phyloP scores from a whole-genome alignment of 1,139 yeast genomes.

The Pichia terricola region DNA sequence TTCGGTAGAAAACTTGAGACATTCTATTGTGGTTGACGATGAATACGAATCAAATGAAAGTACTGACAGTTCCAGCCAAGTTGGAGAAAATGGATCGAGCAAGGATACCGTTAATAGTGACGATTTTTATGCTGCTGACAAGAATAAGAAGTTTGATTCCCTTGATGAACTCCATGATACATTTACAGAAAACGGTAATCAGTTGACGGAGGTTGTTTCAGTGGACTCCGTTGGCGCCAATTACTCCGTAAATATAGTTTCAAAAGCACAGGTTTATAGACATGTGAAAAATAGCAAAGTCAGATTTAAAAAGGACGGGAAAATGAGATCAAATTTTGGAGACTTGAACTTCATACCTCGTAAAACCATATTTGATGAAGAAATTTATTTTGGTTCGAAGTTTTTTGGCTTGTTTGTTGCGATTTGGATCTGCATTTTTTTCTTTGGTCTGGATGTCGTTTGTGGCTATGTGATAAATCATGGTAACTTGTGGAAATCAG shows the following conservation, averaged over 20 bases:
- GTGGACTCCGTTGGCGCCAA: background rate
- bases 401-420: constrained; percentile 61
- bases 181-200: too few relatives aligned
- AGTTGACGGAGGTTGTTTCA: background rate
- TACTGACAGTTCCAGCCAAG: background rate
- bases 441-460: constrained; percentile 39
- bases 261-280: background rate
- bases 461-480: constrained; percentile 31
- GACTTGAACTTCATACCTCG: constrained; percentile 33
- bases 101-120: too few relatives aligned
- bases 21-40: constrained; percentile 16
- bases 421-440: constrained; percentile 58
- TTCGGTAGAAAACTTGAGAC: constrained; percentile 5
- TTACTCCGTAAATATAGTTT: background rate
- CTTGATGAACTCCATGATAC: too few relatives aligned
- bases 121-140: background rate
- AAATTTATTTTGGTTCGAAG: constrained; percentile 27
- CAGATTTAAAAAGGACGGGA: constrained; percentile 25
- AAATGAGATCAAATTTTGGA: constrained; percentile 33
- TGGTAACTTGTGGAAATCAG: constrained; percentile 32
- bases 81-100: too few relatives aligned
- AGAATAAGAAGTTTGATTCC: background rate
- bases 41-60: constrained; percentile 16
- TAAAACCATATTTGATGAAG: constrained; percentile 39
- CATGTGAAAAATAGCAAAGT: constrained; percentile 8